These are phyloP conservation scores for Schwanniomyces pseudopolymorphus DNA, from an alignment of 805 yeast species.

Conservation along the genomic window DNA sequence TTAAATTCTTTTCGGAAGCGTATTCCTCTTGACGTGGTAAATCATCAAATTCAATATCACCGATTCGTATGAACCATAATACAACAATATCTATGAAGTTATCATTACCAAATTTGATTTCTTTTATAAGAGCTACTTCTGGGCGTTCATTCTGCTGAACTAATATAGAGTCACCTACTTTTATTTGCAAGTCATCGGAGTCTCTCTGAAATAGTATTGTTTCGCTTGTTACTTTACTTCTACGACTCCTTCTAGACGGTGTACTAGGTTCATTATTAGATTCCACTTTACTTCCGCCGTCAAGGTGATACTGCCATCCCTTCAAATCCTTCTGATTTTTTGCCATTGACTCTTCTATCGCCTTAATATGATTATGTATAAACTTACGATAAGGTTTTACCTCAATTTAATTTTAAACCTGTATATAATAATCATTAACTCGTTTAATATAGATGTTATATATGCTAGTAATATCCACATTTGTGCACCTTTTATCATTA, in stretches of 20 bases:
- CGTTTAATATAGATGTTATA: conserved; percentile 1
- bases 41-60: conserved; percentile 35
- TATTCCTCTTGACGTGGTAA: conserved; percentile 16
- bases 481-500: not conserved
- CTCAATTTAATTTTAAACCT: not conserved
- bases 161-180: conserved; percentile 54
- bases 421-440: conserved; percentile 3
- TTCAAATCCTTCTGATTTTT: conserved; percentile 17
- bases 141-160: conserved; percentile 32
- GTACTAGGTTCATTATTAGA: conserved; percentile 3
- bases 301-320: conserved; percentile 36
- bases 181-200: conserved; percentile 47
- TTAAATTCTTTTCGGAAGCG: conserved; percentile 13
- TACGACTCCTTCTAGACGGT: conserved; percentile 18
- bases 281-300: conserved; percentile 1
- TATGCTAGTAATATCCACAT: not conserved
- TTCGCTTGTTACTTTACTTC: conserved; percentile 12
- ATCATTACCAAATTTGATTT: conserved; percentile 50
- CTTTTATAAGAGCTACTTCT: conserved; percentile 50
- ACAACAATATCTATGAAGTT: conserved; percentile 49
- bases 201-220: conserved; percentile 36
- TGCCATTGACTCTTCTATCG: conserved; percentile 13
- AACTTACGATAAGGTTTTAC: not conserved
- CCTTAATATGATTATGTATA: not conserved
- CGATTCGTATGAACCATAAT: conserved; percentile 44